These are phyloP conservation scores for Endoconidiophora laricicola DNA, from an alignment of 2,329 filamentous ascomycete genomes.

Conservation along the genomic window DNA sequence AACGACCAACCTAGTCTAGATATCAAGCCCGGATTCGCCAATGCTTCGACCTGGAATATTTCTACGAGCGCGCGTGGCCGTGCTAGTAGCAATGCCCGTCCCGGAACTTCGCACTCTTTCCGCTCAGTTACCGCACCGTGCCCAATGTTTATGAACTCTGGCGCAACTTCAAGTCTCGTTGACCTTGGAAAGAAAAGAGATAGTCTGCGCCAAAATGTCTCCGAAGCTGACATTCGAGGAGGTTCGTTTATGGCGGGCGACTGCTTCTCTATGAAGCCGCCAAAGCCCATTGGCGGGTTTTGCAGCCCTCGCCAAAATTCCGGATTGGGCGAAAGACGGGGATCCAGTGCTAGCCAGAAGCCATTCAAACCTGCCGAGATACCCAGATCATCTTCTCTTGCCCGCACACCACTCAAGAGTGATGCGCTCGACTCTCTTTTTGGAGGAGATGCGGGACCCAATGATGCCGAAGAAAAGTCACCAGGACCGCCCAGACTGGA, in stretches of 20 bases:
- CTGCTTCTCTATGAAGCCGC: slow-evolving; percentile 12
- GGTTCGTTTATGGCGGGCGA: not conserved
- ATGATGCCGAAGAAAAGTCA: not conserved
- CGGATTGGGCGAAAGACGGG: not conserved
- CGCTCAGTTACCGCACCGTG: slow-evolving; percentile 11
- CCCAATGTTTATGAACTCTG: slow-evolving; percentile 12
- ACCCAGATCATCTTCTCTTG: not conserved
- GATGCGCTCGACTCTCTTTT: slow-evolving; percentile 9
- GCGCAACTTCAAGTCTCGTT: slow-evolving; percentile 9
- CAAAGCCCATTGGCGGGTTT: slow-evolving; percentile 6
- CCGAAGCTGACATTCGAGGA: slow-evolving; percentile 1
- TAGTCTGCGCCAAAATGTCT: slow-evolving; percentile 9
- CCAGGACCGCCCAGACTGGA: not conserved
- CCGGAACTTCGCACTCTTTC: slow-evolving; percentile 13
- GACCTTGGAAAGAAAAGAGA: slow-evolving; percentile 8
- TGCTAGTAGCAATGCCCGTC: slow-evolving; percentile 10
- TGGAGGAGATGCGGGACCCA: not conserved
- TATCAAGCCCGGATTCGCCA: not conserved
- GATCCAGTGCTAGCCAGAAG: not conserved
- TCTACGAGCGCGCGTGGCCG: slow-evolving; percentile 3
- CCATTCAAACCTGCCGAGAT: not conserved
- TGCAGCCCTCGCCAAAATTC: not conserved
- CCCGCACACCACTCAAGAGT: not conserved
- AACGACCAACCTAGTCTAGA: not conserved
- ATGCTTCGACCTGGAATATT: slow-evolving; percentile 4